Evolutionary conservation across 2,329 filamentous ascomycete species (phyloP), one percentile per base, ranked within the genome.

Genomic region (Aspergillus sp.): DNA sequence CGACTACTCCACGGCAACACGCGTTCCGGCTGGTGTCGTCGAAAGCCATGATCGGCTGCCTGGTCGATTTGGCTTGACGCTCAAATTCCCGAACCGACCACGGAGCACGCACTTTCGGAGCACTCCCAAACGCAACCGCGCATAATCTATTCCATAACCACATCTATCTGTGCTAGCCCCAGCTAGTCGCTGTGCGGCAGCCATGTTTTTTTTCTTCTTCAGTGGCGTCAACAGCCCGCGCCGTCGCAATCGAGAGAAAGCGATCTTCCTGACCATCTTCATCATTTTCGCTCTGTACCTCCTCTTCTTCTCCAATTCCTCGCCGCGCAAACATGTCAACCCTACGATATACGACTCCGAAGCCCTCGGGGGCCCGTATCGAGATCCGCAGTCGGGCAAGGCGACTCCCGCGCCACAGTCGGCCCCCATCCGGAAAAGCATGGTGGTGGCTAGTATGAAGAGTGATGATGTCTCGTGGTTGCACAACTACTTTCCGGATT

Each of bases 401-500:
- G 55, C 65, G 24, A 58, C 65, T 5, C 60, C 66, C 27, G 58
- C 64, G 40, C 52, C 56, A 9, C 60, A 64, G 37, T 34, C 51
- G 13, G 54, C 53, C 53, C 64, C 60, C 50, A 45, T 65, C 46
- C 62, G 60, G 5, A 73, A 70, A 60, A 68, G 69, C 47, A 66
- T 77, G 66, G 66, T 78, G 24, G 70, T 77, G 42, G 76, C 75
- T 5, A 76, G 73, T 60, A 72, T 75, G 68, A 70, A 68, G 54
- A 61, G 49, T 2, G 75, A 77, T 47, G 68, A 78, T 62, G 74
- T 71, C 6, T 71, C 73, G 5, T 78, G 76, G 76, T 52, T 77
- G 39, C 66, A 66, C 22, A 67, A 76, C 34, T 61, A 71, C 58
- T 71, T 77, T 34, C 70, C 75, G 2, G 73, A 75, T 20, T 84